These are phyloP conservation scores for Fragosphaeria purpurea DNA, from an alignment of 2,329 filamentous ascomycete genomes.

Conservation along the genomic window DNA sequence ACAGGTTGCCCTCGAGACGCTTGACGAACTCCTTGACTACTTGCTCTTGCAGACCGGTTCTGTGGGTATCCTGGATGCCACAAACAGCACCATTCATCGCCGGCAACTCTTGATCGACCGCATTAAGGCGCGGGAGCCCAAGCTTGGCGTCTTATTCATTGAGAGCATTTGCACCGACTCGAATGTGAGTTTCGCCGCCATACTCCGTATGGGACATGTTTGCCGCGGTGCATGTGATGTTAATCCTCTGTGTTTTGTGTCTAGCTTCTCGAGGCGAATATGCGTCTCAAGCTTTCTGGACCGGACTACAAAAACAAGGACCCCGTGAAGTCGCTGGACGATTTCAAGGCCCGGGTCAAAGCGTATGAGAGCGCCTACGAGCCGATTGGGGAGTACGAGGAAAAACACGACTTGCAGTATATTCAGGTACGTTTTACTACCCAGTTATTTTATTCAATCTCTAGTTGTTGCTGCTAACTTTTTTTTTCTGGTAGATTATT, in stretches of 20 bases:
- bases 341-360: conserved; percentile 86
- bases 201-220: too few relatives aligned
- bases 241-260: not conserved
- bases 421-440: conserved; percentile 50
- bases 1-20: conserved; percentile 81
- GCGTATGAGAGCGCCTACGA: conserved; percentile 94
- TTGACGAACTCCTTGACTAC: conserved; percentile 88
- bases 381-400: conserved; percentile 82
- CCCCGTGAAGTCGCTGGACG: conserved; percentile 68
- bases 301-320: conserved; percentile 96
- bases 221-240: too few relatives aligned
- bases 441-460: too few relatives aligned
- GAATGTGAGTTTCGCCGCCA: conserved; percentile 31
- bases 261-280: conserved; percentile 79
- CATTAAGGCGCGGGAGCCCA: conserved; percentile 73
- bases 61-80: conserved; percentile 92
- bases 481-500: conserved; percentile 58
- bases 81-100: conserved; percentile 86
- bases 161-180: conserved; percentile 88
- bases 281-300: conserved; percentile 90
- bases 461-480: not conserved
- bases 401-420: conserved; percentile 83
- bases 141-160: conserved; percentile 85
- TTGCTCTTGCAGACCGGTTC: conserved; percentile 72
- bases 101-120: conserved; percentile 74